These are phyloP conservation scores for Gloeopeniophorella convolvens DNA, from an alignment of 768 basidiomycete genomes.

Conservation along the genomic window DNA sequence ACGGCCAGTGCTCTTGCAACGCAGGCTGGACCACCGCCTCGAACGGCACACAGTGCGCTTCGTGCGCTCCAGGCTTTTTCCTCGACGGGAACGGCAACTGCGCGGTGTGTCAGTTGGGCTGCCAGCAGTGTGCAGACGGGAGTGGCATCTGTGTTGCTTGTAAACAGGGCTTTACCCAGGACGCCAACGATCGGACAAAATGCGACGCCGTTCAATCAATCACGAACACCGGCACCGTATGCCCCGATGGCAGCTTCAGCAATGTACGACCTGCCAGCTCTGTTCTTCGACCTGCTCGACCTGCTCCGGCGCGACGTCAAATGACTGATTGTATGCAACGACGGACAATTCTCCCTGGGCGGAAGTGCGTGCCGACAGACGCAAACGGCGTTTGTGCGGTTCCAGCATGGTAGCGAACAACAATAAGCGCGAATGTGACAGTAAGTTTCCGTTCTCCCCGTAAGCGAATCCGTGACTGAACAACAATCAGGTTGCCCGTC, in stretches of 20 bases:
- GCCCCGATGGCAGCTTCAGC: conserved; percentile 62
- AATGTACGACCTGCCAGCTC: conserved; percentile 42
- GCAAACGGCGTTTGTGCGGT: conserved; percentile 67
- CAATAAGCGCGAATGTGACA: conserved; percentile 75
- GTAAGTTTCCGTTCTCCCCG: conserved; percentile 38
- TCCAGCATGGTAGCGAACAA: conserved; percentile 73
- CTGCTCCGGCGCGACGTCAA: conserved; percentile 62
- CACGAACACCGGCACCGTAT: conserved; percentile 46
- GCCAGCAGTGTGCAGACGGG: conserved; percentile 57
- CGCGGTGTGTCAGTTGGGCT: conserved; percentile 68
- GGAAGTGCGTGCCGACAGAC: conserved; percentile 66
- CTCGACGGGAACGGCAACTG: conserved; percentile 62
- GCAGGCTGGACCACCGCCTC: conserved; percentile 64
- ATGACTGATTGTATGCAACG: conserved; percentile 65
- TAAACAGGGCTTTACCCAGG: conserved; percentile 59
- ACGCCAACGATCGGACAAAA: conserved; percentile 57
- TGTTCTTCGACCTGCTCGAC: conserved; percentile 67
- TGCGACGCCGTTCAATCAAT: conserved; percentile 50
- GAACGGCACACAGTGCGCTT: conserved; percentile 72
- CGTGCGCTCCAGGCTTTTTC: conserved; percentile 75
- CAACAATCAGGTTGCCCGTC: conserved; percentile 61
- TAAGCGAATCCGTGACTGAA: conserved; percentile 5
- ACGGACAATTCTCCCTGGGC: conserved; percentile 55
- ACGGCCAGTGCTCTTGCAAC: conserved; percentile 70
- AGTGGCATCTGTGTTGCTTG: conserved; percentile 71